Evolutionary conservation across 768 basidiomycete species (phyloP).

Genomic region (Russula lepida): DNA sequence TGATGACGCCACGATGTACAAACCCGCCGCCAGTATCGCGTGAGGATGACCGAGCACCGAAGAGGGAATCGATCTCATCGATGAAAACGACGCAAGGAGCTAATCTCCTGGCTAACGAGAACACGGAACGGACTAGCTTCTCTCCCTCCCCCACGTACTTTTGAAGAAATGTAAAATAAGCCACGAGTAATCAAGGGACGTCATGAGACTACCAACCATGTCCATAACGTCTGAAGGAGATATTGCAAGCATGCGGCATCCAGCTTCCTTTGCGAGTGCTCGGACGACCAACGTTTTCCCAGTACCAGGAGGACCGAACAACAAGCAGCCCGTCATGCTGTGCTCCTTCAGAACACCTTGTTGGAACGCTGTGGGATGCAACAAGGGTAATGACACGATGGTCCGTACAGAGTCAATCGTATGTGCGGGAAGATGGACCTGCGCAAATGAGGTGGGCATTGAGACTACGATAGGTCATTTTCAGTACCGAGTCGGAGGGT

Average conservation of each 20-base stretch:
- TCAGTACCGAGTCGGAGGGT: slow-evolving; percentile 10
- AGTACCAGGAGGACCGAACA: slow-evolving; percentile 91
- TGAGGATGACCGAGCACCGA: slow-evolving; percentile 74
- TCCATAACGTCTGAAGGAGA: slow-evolving; percentile 95
- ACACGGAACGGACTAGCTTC: slow-evolving; percentile 83
- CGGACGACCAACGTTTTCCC: slow-evolving; percentile 87
- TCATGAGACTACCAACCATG: slow-evolving; percentile 49
- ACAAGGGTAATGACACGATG: slow-evolving; percentile 79
- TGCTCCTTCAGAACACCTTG: slow-evolving; percentile 88
- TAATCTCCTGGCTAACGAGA: slow-evolving; percentile 74
- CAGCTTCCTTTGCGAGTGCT: slow-evolving; percentile 88
- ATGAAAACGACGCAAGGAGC: slow-evolving; percentile 92
- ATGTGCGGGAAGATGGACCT: slow-evolving; percentile 80
- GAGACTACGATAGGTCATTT: slow-evolving; percentile 39
- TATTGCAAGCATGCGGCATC: slow-evolving; percentile 85
- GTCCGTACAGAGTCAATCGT: slow-evolving; percentile 91
- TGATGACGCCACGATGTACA: slow-evolving; percentile 82
- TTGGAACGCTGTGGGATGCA: slow-evolving; percentile 82
- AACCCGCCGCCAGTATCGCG: slow-evolving; percentile 71
- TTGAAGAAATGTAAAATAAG: background rate
- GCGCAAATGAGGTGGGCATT: slow-evolving; percentile 75
- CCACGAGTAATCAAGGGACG: background rate
- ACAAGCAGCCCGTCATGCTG: slow-evolving; percentile 80
- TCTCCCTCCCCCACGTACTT: slow-evolving; percentile 88
- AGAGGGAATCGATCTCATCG: slow-evolving; percentile 90